A percentile compares a stretch with the other conserved stretches of the same genome.
These are phyloP conservation scores for Fraxinus angustifolia DNA, from an alignment of 305 asterid genomes.

Conservation along the genomic window DNA sequence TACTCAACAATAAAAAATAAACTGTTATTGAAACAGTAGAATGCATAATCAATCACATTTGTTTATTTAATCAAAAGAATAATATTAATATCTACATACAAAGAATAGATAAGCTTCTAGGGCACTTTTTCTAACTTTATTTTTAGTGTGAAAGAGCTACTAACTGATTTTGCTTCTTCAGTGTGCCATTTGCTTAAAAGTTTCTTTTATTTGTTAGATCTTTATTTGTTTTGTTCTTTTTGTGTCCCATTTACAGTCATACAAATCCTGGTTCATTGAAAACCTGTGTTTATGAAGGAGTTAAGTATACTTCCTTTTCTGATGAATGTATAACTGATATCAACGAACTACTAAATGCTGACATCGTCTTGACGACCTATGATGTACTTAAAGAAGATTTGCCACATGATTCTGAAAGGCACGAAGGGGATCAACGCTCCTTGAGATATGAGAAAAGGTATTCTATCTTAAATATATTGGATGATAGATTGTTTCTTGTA, in stretches of 20 bases:
- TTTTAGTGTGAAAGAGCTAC: constrained; percentile 9
- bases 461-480: not conserved
- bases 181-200: not conserved
- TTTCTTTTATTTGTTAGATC: constrained; percentile 7
- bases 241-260: constrained; percentile 57
- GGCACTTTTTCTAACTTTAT: not conserved
- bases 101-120: not conserved
- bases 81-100: not conserved
- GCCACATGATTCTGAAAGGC: constrained; percentile 92
- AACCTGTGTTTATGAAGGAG: constrained; percentile 79
- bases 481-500: not conserved
- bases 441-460: constrained; percentile 88
- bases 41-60: not conserved
- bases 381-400: constrained; percentile 92
- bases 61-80: not conserved
- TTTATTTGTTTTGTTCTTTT: constrained; percentile 16
- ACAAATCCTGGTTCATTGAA: constrained; percentile 70
- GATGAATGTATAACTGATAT: constrained; percentile 53
- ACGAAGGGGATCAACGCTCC: constrained; percentile 87
- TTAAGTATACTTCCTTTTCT: constrained; percentile 48
- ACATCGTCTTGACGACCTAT: constrained; percentile 85
- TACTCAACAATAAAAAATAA: not conserved
- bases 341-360: constrained; percentile 69
- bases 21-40: not conserved
- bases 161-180: constrained; percentile 12